Evolutionary conservation across 2,329 filamentous ascomycete genomes (phyloP).

Genomic region (Cordyceps cicadae): DNA sequence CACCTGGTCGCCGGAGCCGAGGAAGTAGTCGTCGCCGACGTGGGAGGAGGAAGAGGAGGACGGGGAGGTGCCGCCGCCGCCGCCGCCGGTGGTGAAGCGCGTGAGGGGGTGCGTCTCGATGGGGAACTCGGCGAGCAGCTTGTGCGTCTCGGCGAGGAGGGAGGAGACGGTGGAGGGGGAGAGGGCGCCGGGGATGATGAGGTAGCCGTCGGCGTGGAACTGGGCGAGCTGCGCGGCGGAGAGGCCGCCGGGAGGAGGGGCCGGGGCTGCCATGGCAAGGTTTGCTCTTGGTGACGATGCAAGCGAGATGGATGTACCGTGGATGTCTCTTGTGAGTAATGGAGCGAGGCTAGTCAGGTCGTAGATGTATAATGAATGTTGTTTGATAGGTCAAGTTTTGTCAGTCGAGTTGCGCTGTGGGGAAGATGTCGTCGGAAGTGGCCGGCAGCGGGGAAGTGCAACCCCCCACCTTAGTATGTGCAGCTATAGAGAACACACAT

Average conservation of each 20-base stretch:
- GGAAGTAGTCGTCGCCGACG: slow-evolving; percentile 92
- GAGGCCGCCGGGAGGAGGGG: slow-evolving; percentile 42
- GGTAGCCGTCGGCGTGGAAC: slow-evolving; percentile 81
- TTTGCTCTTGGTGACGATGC: background rate
- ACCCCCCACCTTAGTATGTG: background rate
- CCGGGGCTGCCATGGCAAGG: background rate
- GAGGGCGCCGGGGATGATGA: slow-evolving; percentile 75
- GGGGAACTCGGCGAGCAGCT: slow-evolving; percentile 65
- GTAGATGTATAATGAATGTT: background rate
- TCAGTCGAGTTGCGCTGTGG: background rate
- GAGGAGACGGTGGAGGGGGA: slow-evolving; percentile 53
- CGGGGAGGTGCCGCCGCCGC: slow-evolving; percentile 53
- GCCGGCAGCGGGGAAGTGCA: background rate
- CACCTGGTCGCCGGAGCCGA: slow-evolving; percentile 80
- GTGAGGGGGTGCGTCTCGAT: slow-evolving; percentile 87
- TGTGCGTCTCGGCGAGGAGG: slow-evolving; percentile 66
- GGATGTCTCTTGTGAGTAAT: no score
- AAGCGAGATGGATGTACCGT: background rate
- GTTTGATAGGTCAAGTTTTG: background rate
- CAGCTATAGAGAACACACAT: background rate
- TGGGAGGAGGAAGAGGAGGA: slow-evolving; percentile 48
- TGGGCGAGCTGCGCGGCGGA: slow-evolving; percentile 59
- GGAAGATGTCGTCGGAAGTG: slow-evolving; percentile 5
- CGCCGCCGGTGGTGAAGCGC: slow-evolving; percentile 79
- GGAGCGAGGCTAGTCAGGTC: background rate